phyloP scores from a whole-genome alignment of 192 early-diverging fungal genomes.

The Linnemannia schmuckeri region DNA sequence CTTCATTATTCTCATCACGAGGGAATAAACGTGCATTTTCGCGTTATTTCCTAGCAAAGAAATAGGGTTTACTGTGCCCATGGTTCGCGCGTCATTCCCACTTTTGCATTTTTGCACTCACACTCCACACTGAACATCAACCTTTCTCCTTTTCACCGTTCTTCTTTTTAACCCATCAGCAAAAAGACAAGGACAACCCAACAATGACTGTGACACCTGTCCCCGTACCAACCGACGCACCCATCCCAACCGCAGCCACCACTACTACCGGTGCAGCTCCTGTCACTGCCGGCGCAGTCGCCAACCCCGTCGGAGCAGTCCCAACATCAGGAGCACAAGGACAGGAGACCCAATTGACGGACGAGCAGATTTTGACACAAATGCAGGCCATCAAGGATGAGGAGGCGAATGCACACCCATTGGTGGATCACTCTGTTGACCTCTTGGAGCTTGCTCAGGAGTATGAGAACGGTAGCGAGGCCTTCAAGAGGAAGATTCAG shows the following conservation, averaged over 20 bases:
- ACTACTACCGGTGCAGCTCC: not conserved
- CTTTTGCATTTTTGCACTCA: not conserved
- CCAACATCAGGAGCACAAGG: not conserved
- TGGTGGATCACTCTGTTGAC: slow-evolving; percentile 64
- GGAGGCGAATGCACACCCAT: slow-evolving; percentile 68
- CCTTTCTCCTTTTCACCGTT: not conserved
- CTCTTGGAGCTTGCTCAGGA: slow-evolving; percentile 63
- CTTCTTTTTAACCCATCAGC: not conserved
- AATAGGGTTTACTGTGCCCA: not conserved
- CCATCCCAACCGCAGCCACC: not conserved
- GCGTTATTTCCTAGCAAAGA: not conserved
- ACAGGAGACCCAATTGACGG: slow-evolving; percentile 27
- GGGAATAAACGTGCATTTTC: not conserved
- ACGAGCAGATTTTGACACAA: slow-evolving; percentile 55
- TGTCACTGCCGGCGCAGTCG: not conserved
- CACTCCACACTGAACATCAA: not conserved
- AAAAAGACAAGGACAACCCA: not conserved
- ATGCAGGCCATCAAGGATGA: slow-evolving; percentile 69
- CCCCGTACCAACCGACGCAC: not conserved
- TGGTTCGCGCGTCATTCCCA: not conserved
- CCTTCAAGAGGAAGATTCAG: slow-evolving; percentile 66
- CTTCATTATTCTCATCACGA: too few relatives aligned
- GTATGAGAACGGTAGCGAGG: slow-evolving; percentile 63
- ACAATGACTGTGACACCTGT: not conserved
- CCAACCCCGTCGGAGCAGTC: not conserved